Conservation (phyloP, 345 rosid genomes). For the Trapa incisa region DNA sequence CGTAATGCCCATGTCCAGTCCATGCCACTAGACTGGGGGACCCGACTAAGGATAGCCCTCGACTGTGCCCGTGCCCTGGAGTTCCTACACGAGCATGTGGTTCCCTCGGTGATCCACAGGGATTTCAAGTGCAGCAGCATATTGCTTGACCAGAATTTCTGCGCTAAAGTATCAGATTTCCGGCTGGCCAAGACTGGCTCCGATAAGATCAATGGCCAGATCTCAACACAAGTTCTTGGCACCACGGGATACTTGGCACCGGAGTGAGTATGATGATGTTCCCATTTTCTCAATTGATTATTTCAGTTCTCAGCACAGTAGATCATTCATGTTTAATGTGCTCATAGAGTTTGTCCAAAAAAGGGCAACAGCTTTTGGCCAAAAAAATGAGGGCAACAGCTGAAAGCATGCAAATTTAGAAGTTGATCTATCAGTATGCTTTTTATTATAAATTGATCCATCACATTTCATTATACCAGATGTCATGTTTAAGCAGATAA, state of each 20-base stretch:
- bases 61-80: slow-evolving; percentile 78
- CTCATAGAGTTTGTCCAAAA: neutral
- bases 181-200: slow-evolving; percentile 71
- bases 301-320: neutral
- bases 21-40: slow-evolving; percentile 52
- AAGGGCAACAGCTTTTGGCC: too few relatives aligned
- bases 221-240: slow-evolving; percentile 54
- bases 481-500: slow-evolving; percentile 8
- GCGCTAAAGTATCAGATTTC: slow-evolving; percentile 66
- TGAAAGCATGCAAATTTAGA: neutral
- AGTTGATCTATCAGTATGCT: neutral
- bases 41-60: slow-evolving; percentile 64
- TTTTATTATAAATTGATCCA: slow-evolving; percentile 4
- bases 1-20: slow-evolving; percentile 10
- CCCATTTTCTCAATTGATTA: neutral
- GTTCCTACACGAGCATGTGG: slow-evolving; percentile 60
- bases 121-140: slow-evolving; percentile 71
- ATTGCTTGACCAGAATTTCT: slow-evolving; percentile 43
- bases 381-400: neutral
- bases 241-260: slow-evolving; percentile 82
- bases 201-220: slow-evolving; percentile 63
- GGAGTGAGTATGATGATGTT: slow-evolving; percentile 44
- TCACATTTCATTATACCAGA: slow-evolving; percentile 2
- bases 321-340: too few relatives aligned
- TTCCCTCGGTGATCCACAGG: slow-evolving; percentile 74